Conservation (phyloP, 225 moss, liverwort and hornwort species). For the Physcomitrium patens region DNA sequence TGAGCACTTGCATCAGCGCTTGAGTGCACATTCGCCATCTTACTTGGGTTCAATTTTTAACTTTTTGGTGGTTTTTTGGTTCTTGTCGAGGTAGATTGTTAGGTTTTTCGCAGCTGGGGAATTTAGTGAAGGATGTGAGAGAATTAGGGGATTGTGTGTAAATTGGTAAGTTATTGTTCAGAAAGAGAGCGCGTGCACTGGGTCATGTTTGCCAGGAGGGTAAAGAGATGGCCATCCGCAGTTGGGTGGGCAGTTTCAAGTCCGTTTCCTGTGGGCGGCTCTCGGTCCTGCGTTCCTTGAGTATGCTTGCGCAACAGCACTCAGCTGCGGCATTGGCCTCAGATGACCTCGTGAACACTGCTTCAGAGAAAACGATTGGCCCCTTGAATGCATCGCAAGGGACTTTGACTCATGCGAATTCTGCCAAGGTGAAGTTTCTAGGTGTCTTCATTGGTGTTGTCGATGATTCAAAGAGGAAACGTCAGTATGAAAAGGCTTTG, state of each 20-base stretch:
- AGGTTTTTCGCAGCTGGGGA: background rate
- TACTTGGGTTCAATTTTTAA: background rate
- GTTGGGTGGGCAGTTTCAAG: conserved; percentile 34
- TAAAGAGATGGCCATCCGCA: conserved; percentile 48
- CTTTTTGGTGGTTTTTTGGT: background rate
- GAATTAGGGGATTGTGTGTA: conserved; percentile 11
- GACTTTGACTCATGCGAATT: conserved; percentile 40
- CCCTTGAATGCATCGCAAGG: conserved; percentile 18
- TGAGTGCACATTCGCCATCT: background rate
- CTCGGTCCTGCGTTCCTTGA: conserved; percentile 32
- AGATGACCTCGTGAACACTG: background rate
- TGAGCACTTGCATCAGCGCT: background rate
- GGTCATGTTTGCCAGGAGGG: background rate
- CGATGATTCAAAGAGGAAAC: conserved; percentile 49
- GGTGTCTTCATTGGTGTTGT: conserved; percentile 55
- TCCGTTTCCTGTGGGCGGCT: background rate
- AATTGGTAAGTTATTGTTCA: background rate
- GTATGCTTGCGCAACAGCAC: conserved; percentile 17
- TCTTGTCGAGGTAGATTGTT: background rate
- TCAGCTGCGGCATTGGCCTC: background rate
- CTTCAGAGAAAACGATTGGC: background rate
- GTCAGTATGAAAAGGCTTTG: conserved; percentile 52
- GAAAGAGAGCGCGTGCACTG: background rate
- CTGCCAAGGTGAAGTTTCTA: conserved; percentile 55
- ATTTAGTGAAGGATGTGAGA: background rate